phyloP scores from a whole-genome alignment of 495 filamentous ascomycete species.

The Massariosphaeria phaeospora region DNA sequence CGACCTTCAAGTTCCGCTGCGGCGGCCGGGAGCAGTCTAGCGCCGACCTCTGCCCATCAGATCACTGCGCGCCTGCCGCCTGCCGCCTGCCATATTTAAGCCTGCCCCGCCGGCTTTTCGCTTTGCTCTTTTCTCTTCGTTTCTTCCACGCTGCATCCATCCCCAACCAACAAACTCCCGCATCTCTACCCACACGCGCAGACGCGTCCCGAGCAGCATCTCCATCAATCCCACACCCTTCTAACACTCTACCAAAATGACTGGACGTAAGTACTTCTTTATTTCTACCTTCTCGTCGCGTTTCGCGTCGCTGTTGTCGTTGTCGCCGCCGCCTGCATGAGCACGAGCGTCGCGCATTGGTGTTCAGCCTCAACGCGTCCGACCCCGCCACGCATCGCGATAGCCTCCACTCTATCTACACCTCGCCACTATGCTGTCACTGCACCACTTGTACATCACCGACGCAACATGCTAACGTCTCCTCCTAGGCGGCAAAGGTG shows the following conservation, averaged over 20 bases:
- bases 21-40: conserved; percentile 5
- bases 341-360: conserved; percentile 19
- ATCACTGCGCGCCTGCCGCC: conserved; percentile 3
- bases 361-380: conserved; percentile 29
- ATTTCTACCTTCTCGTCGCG: conserved; percentile 23
- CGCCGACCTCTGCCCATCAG: not conserved
- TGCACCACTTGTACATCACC: conserved; percentile 7
- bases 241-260: conserved; percentile 49
- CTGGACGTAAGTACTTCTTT: conserved; percentile 58
- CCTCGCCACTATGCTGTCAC: conserved; percentile 14
- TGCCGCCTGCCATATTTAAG: conserved; percentile 8
- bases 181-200: conserved; percentile 16
- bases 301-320: conserved; percentile 40
- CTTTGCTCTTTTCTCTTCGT: conserved; percentile 13
- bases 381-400: conserved; percentile 22
- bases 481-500: conserved; percentile 55
- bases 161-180: conserved; percentile 3
- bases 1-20: conserved; percentile 8
- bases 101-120: conserved; percentile 1
- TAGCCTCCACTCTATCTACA: conserved; percentile 2
- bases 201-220: conserved; percentile 19
- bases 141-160: not conserved
- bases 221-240: conserved; percentile 23
- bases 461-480: conserved; percentile 32
- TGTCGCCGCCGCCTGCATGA: conserved; percentile 18